Evolutionary conservation across 176 grass and related monocot species (phyloP).

Genomic region (Aegilops longissima): DNA sequence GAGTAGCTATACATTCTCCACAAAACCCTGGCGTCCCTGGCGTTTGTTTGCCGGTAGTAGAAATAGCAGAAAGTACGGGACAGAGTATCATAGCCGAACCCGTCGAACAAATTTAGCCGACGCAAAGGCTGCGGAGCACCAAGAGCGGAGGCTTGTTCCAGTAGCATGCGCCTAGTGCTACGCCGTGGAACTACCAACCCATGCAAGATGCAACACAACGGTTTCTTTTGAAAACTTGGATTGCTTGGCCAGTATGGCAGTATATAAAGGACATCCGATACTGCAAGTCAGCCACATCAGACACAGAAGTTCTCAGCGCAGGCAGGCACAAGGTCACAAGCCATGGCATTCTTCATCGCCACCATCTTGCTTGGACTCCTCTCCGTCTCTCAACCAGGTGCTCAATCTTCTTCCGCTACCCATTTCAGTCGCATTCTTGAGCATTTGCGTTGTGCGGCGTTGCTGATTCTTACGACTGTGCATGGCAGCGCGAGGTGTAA

Average conservation of each 20-base stretch:
- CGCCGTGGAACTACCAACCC: not conserved
- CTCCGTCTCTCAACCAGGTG: conserved; percentile 36
- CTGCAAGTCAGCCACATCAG: conserved; percentile 4
- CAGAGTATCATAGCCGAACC: conserved; percentile 15
- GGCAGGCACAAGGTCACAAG: not conserved
- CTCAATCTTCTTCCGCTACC: not conserved
- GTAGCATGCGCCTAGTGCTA: not conserved
- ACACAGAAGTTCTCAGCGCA: conserved; percentile 8
- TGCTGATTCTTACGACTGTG: not conserved
- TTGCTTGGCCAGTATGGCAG: not conserved
- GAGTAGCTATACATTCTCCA: too few species aligned
- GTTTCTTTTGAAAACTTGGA: conserved; percentile 19
- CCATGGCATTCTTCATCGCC: conserved; percentile 32
- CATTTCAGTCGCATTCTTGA: not conserved
- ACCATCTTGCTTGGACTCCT: conserved; percentile 20
- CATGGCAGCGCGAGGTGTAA: conserved; percentile 12
- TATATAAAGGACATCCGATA: conserved; percentile 36
- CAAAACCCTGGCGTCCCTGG: too few species aligned
- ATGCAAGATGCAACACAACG: conserved; percentile 8
- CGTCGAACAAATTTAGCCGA: conserved; percentile 24
- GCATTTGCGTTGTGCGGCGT: not conserved
- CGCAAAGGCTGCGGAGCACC: conserved; percentile 39
- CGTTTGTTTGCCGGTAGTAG: not conserved
- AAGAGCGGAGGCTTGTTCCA: conserved; percentile 11
- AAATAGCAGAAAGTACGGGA: not conserved